Evolutionary conservation across 306 rosid genomes (phyloP).

Genomic region (Arachis stenosperma): DNA sequence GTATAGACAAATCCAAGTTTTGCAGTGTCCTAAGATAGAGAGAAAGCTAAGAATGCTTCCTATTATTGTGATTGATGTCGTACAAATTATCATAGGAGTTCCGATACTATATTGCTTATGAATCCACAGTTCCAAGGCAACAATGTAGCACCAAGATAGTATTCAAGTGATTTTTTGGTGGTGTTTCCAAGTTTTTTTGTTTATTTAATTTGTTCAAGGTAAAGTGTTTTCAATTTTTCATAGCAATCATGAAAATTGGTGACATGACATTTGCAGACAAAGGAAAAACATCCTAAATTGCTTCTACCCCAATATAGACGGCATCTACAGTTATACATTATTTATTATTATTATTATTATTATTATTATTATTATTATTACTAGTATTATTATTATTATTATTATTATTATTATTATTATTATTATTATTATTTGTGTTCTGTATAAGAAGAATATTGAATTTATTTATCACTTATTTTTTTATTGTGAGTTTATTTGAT

Average conservation of each 20-base stretch:
- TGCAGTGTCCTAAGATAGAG: slow-evolving; percentile 25
- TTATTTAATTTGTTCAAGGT: not conserved
- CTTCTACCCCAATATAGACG: not conserved
- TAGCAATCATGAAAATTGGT: not conserved
- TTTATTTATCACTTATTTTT: no score
- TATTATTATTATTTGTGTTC: no score
- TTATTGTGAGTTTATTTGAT: no score
- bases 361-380: no score
- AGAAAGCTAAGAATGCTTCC: not conserved
- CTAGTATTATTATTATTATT: no score
- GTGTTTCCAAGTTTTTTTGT: slow-evolving; percentile 1
- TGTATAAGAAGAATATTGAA: no score
- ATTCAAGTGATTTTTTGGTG: slow-evolving; percentile 15
- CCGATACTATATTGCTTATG: not conserved
- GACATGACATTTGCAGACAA: not conserved
- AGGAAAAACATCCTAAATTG: not conserved
- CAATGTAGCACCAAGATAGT: slow-evolving; percentile 6
- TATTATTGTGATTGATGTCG: slow-evolving; percentile 21
- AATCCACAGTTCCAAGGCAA: slow-evolving; percentile 26
- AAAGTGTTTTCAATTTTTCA: not conserved
- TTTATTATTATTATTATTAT: no score
- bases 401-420: no score
- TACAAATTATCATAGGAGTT: slow-evolving; percentile 8
- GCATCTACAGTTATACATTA: not conserved
- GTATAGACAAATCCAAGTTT: slow-evolving; percentile 35